phyloP scores from a whole-genome alignment of 352 stramenopile species.

The Globisporangium splendens region DNA sequence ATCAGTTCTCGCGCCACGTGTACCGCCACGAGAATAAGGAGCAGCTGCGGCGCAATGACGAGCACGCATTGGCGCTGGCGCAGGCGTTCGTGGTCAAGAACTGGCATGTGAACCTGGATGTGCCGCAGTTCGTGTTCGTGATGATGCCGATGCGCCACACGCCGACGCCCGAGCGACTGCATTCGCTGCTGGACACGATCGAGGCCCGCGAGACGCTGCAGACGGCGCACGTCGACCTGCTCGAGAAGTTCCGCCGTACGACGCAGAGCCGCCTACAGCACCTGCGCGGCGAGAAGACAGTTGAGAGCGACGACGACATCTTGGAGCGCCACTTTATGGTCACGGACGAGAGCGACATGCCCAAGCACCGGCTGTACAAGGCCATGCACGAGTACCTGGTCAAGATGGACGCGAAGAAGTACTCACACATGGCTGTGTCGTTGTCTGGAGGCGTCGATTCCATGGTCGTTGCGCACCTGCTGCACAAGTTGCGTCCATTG shows the following conservation, averaged over 20 bases:
- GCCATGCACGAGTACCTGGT: conserved; percentile 71
- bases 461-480: conserved; percentile 95
- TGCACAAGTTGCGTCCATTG: conserved; percentile 77
- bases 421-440: conserved; percentile 80
- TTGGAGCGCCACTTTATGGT: conserved; percentile 59
- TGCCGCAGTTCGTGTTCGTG: conserved; percentile 71
- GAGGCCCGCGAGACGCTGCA: conserved; percentile 40
- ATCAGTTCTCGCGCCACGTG: conserved; percentile 85
- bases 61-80: conserved; percentile 37
- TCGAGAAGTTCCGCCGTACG: conserved; percentile 82
- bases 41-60: conserved; percentile 38
- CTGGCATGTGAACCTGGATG: conserved; percentile 51
- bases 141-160: conserved; percentile 87
- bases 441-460: conserved; percentile 96
- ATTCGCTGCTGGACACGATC: conserved; percentile 50
- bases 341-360: conserved; percentile 70
- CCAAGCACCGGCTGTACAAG: conserved; percentile 58
- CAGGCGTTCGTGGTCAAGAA: conserved; percentile 37
- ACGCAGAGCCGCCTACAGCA: conserved; percentile 72
- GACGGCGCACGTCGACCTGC: conserved; percentile 48
- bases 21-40: conserved; percentile 40
- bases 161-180: conserved; percentile 50
- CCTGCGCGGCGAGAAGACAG: conserved; percentile 25
- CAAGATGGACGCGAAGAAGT: conserved; percentile 32
- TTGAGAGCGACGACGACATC: conserved; percentile 39